Base-by-base conservation (phyloP, 1,139 yeast genomes). In the Yamadazyma jaroonii region DNA sequence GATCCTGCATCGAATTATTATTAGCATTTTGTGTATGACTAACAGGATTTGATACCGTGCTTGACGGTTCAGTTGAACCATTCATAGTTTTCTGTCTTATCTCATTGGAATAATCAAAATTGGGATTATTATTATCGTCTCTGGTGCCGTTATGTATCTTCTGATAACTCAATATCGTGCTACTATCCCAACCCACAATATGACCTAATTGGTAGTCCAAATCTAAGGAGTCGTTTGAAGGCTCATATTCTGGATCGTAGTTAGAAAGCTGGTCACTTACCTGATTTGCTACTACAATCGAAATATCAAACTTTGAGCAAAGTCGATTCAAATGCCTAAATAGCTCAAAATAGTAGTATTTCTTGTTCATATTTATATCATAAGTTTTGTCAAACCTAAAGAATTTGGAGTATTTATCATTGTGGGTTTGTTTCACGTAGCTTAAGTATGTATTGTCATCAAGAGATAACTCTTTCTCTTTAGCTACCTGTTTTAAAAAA, bases 201-300 rank as follows among this genome's bases (percentile, higher is more conserved):
- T 84, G 78, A 3, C 94, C 86, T 12, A 81, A 50, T 52, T 88
- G 96, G 50, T 80, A 80, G 43, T 84, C 85, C 40, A 75, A 62
- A 35, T 72, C 75, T 42, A 78, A 55, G n/a, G 74, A 62, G 37
- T 69, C 58, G 14, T 56, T 60, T 24, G 50, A 56, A 10, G 53
- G 59, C 10, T 47, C 47, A 14, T 48, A 44, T 7, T 35, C 27
- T 41, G 48, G 29, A 6, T 49, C 48, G 12, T 32, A 32, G 7
- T 37, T 38, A 5, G 43, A 35, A 8, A 40, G 12, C 43, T 69
- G 71, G 48, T 85, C 92, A 35, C 87, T 74, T 0, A 90, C 89
- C 58, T 90, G 97, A 51, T 90, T 90, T 0, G 90, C 77, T 2
- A 85, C 72, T 0, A 88, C 79, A 0, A 90, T 58, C 0, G 95